Evolutionary conservation across 805 yeast species (phyloP).

Genomic region (Lipomyces starkeyi): DNA sequence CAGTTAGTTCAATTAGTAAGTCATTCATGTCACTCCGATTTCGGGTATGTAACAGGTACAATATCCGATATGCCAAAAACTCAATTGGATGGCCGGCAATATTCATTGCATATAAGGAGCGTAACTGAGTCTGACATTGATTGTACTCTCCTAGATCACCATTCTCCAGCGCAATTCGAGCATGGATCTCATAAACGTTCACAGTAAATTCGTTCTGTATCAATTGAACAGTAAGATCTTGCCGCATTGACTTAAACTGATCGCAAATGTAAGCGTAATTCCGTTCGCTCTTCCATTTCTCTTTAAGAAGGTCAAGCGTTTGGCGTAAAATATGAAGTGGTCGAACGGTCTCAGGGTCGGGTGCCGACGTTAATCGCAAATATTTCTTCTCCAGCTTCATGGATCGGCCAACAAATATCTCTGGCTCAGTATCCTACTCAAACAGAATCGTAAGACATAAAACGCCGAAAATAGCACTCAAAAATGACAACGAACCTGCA

Average conservation of each 20-base stretch:
- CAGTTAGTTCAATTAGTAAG: conserved; percentile 45
- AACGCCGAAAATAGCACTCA: background rate
- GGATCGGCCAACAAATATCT: conserved; percentile 64
- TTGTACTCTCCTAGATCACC: conserved; percentile 92
- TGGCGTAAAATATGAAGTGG: conserved; percentile 67
- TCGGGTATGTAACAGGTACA: conserved; percentile 76
- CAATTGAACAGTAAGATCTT: conserved; percentile 91
- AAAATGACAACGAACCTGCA: background rate
- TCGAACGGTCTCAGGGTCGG: conserved; percentile 82
- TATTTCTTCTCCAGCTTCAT: conserved; percentile 75
- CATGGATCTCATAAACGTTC: conserved; percentile 82
- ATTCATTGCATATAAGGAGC: conserved; percentile 60
- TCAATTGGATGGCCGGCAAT: conserved; percentile 57
- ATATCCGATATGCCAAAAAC: conserved; percentile 71
- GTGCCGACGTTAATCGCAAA: conserved; percentile 85
- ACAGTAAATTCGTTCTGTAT: conserved; percentile 79
- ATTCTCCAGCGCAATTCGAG: conserved; percentile 81
- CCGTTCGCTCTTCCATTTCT: conserved; percentile 58
- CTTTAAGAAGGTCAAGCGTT: conserved; percentile 60
- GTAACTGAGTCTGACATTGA: conserved; percentile 87
- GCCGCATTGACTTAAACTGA: conserved; percentile 90
- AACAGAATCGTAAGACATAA: background rate
- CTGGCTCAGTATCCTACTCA: conserved; percentile 25
- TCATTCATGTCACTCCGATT: conserved; percentile 63
- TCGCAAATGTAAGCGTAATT: conserved; percentile 80